phyloP scores from a whole-genome alignment of 768 basidiomycete species.

The Agrocybe pediades region DNA sequence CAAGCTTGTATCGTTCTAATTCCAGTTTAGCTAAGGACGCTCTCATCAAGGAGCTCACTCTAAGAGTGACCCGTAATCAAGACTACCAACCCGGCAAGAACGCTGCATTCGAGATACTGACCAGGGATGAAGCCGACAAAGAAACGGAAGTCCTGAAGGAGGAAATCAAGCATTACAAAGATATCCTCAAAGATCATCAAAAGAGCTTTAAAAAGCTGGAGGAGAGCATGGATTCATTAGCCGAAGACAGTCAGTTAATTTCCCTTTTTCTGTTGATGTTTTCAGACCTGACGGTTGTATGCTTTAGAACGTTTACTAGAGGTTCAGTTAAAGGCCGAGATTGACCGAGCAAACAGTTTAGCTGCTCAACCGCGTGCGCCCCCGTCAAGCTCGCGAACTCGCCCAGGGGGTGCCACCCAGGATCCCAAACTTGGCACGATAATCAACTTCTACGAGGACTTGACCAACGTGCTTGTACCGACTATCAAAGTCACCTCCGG shows the following conservation, averaged over 20 bases:
- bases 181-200: constrained; percentile 46
- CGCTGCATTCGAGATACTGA: constrained; percentile 64
- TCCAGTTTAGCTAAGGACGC: constrained; percentile 61
- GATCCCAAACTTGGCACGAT: constrained; percentile 63
- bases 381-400: constrained; percentile 38
- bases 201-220: constrained; percentile 47
- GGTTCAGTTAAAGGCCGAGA: constrained; percentile 63
- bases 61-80: constrained; percentile 57
- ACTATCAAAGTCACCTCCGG: constrained; percentile 49
- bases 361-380: constrained; percentile 44
- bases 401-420: constrained; percentile 34
- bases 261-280: background rate
- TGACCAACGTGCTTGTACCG: constrained; percentile 77
- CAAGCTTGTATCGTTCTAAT: constrained; percentile 20
- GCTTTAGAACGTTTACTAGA: constrained; percentile 50
- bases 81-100: constrained; percentile 49
- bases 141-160: constrained; percentile 58
- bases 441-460: constrained; percentile 81
- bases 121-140: constrained; percentile 72
- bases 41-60: constrained; percentile 55
- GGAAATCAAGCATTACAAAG: constrained; percentile 21
- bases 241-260: constrained; percentile 45
- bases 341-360: constrained; percentile 51
- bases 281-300: background rate
- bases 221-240: constrained; percentile 44